Percentiles rank a stretch among this genome's conserved stretches.
phyloP scores from a whole-genome alignment of 148 eudicot genomes.

The Vaccinium macrocarpon region DNA sequence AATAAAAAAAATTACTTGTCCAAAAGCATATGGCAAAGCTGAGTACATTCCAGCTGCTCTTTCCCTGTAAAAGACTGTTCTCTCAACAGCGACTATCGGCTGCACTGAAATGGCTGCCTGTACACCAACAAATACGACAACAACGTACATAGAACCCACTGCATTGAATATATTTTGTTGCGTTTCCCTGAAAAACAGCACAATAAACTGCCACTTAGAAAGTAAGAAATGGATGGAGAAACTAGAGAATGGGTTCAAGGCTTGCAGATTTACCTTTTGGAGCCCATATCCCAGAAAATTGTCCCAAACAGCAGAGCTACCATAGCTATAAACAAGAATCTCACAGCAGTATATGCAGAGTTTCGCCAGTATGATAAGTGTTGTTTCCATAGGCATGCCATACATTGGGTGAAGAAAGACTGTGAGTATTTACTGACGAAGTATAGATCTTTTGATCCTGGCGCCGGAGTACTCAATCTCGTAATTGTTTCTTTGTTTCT shows the following conservation, averaged over 20 bases:
- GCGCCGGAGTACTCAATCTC: constrained; percentile 55
- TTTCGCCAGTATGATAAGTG: constrained; percentile 78
- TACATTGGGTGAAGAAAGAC: constrained; percentile 46
- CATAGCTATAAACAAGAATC: constrained; percentile 47
- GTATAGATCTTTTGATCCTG: constrained; percentile 53
- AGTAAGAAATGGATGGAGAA: not conserved
- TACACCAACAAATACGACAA: constrained; percentile 55
- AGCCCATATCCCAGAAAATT: constrained; percentile 79
- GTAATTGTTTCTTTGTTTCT: constrained; percentile 19
- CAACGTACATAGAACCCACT: constrained; percentile 72
- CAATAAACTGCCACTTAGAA: not conserved
- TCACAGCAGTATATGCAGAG: constrained; percentile 64
- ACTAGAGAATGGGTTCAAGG: constrained; percentile 3
- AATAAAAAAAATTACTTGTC: constrained; percentile 39
- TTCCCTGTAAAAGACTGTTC: constrained; percentile 78
- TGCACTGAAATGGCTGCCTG: constrained; percentile 61
- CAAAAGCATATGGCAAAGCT: constrained; percentile 72
- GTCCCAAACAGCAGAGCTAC: constrained; percentile 58
- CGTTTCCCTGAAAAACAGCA: constrained; percentile 24
- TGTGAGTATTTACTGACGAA: constrained; percentile 56
- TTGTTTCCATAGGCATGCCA: constrained; percentile 85
- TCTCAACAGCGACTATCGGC: constrained; percentile 60
- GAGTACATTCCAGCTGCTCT: constrained; percentile 86
- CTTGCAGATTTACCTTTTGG: constrained; percentile 38
- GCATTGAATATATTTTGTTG: constrained; percentile 52